Base-by-base conservation (phyloP, 352 stramenopile species). In the Pythium sukuiense region DNA sequence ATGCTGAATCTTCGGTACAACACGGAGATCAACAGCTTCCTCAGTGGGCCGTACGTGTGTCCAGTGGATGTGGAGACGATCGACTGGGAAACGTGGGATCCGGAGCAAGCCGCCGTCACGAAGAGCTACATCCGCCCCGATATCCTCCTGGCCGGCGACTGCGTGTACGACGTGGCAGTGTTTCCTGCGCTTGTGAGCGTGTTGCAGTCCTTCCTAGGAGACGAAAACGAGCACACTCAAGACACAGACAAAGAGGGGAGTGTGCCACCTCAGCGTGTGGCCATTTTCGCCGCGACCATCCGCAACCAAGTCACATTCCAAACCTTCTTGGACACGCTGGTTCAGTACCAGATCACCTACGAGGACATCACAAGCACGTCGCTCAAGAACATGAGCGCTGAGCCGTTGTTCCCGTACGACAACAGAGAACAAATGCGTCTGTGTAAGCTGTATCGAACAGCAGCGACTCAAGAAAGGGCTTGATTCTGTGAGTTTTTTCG, bases 1-100 rank as follows among this genome's bases (percentile, higher is more conserved):
- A 82, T 93, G 76, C 80, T 90, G 56, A 95, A 95, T 57, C 43
- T 93, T 26, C 78, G 80, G 4, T 95, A 95, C 71, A 95, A 93
- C 58, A 76, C 82, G 20, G 86, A 95, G 55, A 75, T 93, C 64
- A 95, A 95, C 54, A 56, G 73, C 0, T 26, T 49, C 41, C 56
- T 32, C 59, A 74, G 75, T 29, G 78, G 78, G 46, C 49, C 65
- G 32, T 72, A 68, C 27, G 2, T 59, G 32, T 91, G 82, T 18
- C 72, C 79, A 1, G 76, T 92, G 35, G 66, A 81, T 8, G 82
- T 89, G 29, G 61, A 85, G 33, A 70, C 74, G 18, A 69, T 94
- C 13, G 83, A 94, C 59, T 94, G 86, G 86, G 83, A 87, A 8
- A 83, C 74, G 0, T 92, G 82, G 82, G 61, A 88, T 18, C 79